Conservation (phyloP, 495 filamentous ascomycete species). For the Xylaria longipes region DNA sequence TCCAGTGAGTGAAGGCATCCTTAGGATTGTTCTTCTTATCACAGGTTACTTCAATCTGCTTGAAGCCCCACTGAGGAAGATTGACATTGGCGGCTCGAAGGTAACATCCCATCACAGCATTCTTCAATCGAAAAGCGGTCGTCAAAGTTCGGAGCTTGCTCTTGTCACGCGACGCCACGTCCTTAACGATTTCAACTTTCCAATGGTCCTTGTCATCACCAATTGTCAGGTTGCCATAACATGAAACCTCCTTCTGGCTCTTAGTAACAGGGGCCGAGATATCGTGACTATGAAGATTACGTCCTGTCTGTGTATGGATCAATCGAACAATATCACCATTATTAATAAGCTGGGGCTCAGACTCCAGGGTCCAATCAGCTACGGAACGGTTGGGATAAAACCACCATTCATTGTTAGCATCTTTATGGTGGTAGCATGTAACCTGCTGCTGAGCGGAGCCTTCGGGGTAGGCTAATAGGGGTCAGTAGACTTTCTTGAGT, state of each 20-base stretch:
- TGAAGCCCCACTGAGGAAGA: constrained; percentile 98
- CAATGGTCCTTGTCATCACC: constrained; percentile 99
- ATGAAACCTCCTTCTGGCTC: constrained; percentile 88
- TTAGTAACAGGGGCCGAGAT: constrained; percentile 90
- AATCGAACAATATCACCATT: constrained; percentile 83
- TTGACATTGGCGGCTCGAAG: constrained; percentile 95
- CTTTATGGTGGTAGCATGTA: constrained; percentile 99
- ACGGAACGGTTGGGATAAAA: constrained; percentile 90
- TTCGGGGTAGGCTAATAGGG: constrained; percentile 76
- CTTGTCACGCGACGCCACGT: constrained; percentile 84
- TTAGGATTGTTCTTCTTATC: constrained; percentile 89
- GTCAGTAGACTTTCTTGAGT: constrained; percentile 23
- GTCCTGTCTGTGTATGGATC: constrained; percentile 93
- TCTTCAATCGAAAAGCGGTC: constrained; percentile 88
- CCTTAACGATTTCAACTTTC: constrained; percentile 88
- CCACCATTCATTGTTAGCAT: constrained; percentile 99
- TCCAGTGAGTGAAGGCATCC: constrained; percentile 98
- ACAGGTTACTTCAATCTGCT: constrained; percentile 98
- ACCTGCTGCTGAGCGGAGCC: constrained; percentile 95
- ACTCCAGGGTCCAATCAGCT: constrained; percentile 72
- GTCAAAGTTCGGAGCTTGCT: constrained; percentile 91
- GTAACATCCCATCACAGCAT: constrained; percentile 87
- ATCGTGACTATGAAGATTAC: constrained; percentile 93
- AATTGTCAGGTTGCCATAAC: constrained; percentile 94
- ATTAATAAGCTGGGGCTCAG: constrained; percentile 68